Percentiles rank a stretch among this genome's conserved stretches.
Conservation (phyloP, 2,329 filamentous ascomycete genomes). For the Aspergillus sp. region DNA sequence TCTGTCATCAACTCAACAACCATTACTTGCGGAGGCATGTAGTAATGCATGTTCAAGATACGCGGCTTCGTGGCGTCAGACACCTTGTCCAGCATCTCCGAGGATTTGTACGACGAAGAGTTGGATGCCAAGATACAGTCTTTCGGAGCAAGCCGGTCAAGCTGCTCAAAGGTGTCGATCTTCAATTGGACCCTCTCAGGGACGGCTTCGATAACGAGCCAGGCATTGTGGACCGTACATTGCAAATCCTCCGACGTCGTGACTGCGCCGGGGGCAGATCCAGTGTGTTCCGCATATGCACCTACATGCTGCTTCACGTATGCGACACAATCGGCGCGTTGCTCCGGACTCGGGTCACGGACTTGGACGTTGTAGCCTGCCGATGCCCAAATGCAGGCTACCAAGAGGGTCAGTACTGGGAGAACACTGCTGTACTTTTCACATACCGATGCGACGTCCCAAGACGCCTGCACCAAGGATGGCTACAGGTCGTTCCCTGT, state of each 20-base stretch:
- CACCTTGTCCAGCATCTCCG: conserved; percentile 44
- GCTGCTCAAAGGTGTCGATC: conserved; percentile 46
- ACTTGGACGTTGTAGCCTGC: conserved; percentile 30
- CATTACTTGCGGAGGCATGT: conserved; percentile 46
- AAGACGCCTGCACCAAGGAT: conserved; percentile 44
- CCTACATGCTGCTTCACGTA: conserved; percentile 36
- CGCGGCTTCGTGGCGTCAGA: conserved; percentile 30
- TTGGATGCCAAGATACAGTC: conserved; percentile 54
- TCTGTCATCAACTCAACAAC: conserved; percentile 56
- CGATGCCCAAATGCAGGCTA: conserved; percentile 33
- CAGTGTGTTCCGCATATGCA: conserved; percentile 28
- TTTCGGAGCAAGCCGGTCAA: conserved; percentile 42
- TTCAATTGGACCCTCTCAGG: conserved; percentile 53
- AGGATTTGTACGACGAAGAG: conserved; percentile 53
- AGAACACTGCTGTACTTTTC: background rate
- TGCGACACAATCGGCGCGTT: conserved; percentile 25
- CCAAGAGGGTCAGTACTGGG: no score
- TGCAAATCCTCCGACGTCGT: no score
- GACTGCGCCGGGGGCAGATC: no score
- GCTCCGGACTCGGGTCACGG: conserved; percentile 32
- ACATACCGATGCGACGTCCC: conserved; percentile 38
- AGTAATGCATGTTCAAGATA: conserved; percentile 53
- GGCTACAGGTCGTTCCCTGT: conserved; percentile 37
- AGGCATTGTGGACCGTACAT: conserved; percentile 49
- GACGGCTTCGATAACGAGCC: conserved; percentile 55